phyloP scores from a whole-genome alignment of 129 eudicot genomes.

The carrot (Daucus carota) region DH1_v3.0 NC_030382.2:36049001-36049500 shows the following conservation, averaged over 20 bases:
- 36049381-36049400: constrained; percentile 44
- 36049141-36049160: constrained; percentile 75
- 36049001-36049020: constrained; percentile 42
- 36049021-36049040: constrained; percentile 61
- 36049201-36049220: constrained; percentile 35
- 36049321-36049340: constrained; percentile 66
- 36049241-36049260: constrained; percentile 75
- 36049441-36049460: constrained; percentile 66
- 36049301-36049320: constrained; percentile 50
- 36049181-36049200: constrained; percentile 39
- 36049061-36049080: constrained; percentile 47
- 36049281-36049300: constrained; percentile 57
- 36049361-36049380: constrained; percentile 50
- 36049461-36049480: constrained; percentile 46
- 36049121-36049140: constrained; percentile 60
- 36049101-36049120: constrained; percentile 31
- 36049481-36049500: constrained; percentile 25
- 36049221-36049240: constrained; percentile 54
- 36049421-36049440: constrained; percentile 74
- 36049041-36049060: constrained; percentile 56
- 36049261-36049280: constrained; percentile 41
- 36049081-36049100: constrained; percentile 43
- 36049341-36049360: constrained; percentile 66
- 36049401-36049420: constrained; percentile 33
- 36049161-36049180: constrained; percentile 39